Conservation (phyloP, 495 filamentous ascomycete genomes). For the Aspergillus carlsbadensis region DNA sequence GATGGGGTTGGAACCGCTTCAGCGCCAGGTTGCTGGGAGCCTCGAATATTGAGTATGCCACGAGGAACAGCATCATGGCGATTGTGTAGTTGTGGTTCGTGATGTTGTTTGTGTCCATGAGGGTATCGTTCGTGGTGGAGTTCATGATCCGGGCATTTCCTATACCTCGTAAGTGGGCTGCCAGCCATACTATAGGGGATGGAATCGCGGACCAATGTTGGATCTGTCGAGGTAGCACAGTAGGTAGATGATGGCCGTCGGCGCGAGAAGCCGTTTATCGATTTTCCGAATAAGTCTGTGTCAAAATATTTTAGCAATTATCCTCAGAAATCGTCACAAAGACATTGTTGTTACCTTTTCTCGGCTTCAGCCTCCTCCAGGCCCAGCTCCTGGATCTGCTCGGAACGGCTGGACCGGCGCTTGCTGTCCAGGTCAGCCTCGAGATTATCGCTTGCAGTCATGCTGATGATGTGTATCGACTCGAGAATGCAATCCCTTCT, state of each 20-base stretch:
- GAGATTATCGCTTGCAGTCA: background rate
- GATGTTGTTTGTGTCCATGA: conserved; percentile 61
- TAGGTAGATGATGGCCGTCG: conserved; percentile 59
- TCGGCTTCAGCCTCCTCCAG: background rate
- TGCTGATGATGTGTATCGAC: background rate
- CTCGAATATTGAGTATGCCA: conserved; percentile 7
- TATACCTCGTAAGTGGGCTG: conserved; percentile 4
- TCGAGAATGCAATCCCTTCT: background rate
- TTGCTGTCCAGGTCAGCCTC: background rate
- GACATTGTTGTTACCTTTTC: background rate
- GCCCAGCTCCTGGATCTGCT: background rate
- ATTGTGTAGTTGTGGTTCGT: conserved; percentile 56
- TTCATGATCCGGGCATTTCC: conserved; percentile 66
- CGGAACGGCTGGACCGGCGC: background rate
- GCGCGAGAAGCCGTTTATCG: conserved; percentile 57
- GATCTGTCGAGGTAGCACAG: conserved; percentile 65
- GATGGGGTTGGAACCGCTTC: background rate
- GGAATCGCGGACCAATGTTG: conserved; percentile 53
- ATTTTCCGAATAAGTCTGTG: conserved; percentile 54
- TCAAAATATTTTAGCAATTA: conserved; percentile 5
- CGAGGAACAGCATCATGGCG: background rate
- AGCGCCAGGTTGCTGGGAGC: background rate
- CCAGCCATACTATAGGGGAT: background rate
- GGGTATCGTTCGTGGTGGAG: conserved; percentile 54
- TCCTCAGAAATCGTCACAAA: background rate